Percentiles rank a stretch among this genome's conserved stretches.
Conservation (phyloP, 176 grass and related monocot genomes). For the Aegilops bicornis region DNA sequence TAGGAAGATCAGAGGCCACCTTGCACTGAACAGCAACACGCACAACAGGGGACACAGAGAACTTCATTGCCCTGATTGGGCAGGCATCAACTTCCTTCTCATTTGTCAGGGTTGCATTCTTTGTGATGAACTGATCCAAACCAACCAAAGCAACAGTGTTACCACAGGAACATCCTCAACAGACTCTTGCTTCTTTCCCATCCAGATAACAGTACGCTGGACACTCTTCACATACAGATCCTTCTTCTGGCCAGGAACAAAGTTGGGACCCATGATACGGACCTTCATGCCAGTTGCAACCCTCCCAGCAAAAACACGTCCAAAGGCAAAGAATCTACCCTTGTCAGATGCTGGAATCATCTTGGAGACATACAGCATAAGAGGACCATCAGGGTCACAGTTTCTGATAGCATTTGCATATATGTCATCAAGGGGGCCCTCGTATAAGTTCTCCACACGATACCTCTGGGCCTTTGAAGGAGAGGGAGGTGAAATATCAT, state of each 20-base stretch:
- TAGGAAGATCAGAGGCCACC: slow-evolving; percentile 69
- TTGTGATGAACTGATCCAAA: slow-evolving; percentile 78
- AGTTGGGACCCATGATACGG: slow-evolving; percentile 84
- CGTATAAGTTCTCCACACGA: slow-evolving; percentile 85
- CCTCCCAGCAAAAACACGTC: slow-evolving; percentile 67
- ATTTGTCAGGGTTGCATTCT: slow-evolving; percentile 73
- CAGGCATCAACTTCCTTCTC: slow-evolving; percentile 69
- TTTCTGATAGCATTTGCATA: slow-evolving; percentile 81
- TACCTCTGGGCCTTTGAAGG: slow-evolving; percentile 61
- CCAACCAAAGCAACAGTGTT: slow-evolving; percentile 83
- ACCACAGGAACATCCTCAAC: slow-evolving; percentile 82
- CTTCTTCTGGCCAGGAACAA: slow-evolving; percentile 80
- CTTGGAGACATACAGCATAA: slow-evolving; percentile 87
- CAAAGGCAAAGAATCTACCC: slow-evolving; percentile 80
- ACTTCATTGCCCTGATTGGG: slow-evolving; percentile 85
- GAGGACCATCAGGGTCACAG: slow-evolving; percentile 81
- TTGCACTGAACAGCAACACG: slow-evolving; percentile 83
- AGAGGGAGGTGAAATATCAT: slow-evolving; percentile 78
- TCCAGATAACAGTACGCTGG: slow-evolving; percentile 84
- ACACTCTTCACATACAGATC: slow-evolving; percentile 79
- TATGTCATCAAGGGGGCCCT: slow-evolving; percentile 71
- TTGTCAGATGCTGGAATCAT: slow-evolving; percentile 93
- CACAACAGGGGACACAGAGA: slow-evolving; percentile 72
- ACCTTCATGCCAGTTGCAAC: slow-evolving; percentile 79
- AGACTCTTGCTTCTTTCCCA: slow-evolving; percentile 85